Percentiles rank a stretch among this genome's conserved stretches.
Evolutionary conservation across 2,329 filamentous ascomycete genomes (phyloP).

Genomic region (Colletotrichum simmondsii): DNA sequence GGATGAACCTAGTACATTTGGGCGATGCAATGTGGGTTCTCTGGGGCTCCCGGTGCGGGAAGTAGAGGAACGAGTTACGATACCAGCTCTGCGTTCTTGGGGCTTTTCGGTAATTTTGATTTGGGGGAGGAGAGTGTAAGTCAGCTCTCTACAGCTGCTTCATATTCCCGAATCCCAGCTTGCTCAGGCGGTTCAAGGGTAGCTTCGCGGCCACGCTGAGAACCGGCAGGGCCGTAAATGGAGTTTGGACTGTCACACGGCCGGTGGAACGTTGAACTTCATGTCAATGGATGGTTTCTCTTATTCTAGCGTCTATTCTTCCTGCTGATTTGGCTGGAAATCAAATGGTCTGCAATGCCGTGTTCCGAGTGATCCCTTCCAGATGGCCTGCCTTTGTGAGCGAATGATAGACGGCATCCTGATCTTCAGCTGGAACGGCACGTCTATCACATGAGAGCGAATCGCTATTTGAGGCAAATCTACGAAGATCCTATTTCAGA

Average conservation of each 20-base stretch:
- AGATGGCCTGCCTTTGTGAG: neutral
- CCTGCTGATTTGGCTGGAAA: neutral
- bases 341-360: neutral
- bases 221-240: constrained; percentile 13
- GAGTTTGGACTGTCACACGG: constrained; percentile 28
- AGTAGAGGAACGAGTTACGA: constrained; percentile 11
- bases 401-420: neutral
- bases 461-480: neutral
- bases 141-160: neutral
- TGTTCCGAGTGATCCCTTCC: neutral
- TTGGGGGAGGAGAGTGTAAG: neutral
- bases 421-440: neutral
- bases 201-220: constrained; percentile 5
- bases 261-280: constrained; percentile 13
- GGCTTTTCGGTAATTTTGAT: neutral
- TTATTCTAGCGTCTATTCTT: neutral
- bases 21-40: neutral
- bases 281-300: constrained; percentile 2
- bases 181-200: constrained; percentile 7
- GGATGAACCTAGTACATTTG: neutral
- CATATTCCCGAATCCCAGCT: neutral
- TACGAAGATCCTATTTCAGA: neutral
- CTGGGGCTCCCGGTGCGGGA: neutral
- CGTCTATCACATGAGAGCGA: no score
- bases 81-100: constrained; percentile 17